phyloP scores from a whole-genome alignment of 1,139 yeast species.

The Yamadazyma mexicana region DNA sequence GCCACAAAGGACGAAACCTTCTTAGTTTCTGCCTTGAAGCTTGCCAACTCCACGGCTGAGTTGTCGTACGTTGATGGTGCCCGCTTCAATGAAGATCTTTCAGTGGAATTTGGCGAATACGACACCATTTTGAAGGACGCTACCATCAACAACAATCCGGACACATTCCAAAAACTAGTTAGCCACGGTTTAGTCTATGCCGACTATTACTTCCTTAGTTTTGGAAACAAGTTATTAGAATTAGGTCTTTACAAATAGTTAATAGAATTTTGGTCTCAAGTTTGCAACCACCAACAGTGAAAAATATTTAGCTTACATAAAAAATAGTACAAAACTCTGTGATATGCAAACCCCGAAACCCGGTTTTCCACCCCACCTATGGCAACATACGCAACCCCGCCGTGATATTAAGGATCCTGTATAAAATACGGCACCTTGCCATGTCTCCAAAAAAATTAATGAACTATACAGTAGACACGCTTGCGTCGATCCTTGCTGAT shows the following conservation, averaged over 20 bases:
- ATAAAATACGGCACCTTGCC: no score
- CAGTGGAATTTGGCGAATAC: slow-evolving; percentile 15
- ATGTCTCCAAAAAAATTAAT: no score
- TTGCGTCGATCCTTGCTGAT: slow-evolving; percentile 8
- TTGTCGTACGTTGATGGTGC: slow-evolving; percentile 8
- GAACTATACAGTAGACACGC: slow-evolving; percentile 1
- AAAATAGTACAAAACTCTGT: no score
- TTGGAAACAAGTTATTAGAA: slow-evolving; percentile 25
- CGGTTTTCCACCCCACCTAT: no score
- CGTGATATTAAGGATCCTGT: no score
- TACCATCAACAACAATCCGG: slow-evolving; percentile 24
- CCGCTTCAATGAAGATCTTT: slow-evolving; percentile 12
- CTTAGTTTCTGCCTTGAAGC: slow-evolving; percentile 11
- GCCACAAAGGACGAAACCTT: slow-evolving; percentile 14
- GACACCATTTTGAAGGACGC: slow-evolving; percentile 22
- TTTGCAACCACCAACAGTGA: not conserved
- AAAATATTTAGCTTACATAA: no score
- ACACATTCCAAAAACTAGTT: slow-evolving; percentile 13
- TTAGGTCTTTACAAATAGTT: slow-evolving; percentile 10
- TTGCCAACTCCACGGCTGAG: slow-evolving; percentile 11
- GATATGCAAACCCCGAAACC: no score
- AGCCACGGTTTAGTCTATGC: slow-evolving; percentile 27
- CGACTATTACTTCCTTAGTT: slow-evolving; percentile 23
- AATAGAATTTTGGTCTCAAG: no score
- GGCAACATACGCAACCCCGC: no score